Evolutionary conservation across 495 filamentous ascomycete genomes (phyloP).

Genomic region (Penicillium salamii): DNA sequence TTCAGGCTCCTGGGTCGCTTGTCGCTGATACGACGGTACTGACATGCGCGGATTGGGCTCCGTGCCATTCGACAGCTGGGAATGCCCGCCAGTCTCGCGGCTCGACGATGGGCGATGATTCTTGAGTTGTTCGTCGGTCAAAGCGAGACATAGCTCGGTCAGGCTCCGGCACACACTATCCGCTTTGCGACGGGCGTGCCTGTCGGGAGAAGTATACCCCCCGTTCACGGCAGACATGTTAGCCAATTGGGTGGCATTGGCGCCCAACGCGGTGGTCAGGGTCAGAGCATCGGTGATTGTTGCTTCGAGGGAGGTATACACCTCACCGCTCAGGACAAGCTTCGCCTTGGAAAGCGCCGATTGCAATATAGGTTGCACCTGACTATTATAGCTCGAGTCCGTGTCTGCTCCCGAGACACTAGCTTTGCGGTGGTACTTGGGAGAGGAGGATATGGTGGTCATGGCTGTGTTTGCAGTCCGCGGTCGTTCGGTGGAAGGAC

Average conservation of each 20-base stretch:
- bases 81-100: conserved; percentile 20
- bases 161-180: conserved; percentile 90
- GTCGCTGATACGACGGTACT: conserved; percentile 33
- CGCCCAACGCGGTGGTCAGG: conserved; percentile 71
- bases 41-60: conserved; percentile 33
- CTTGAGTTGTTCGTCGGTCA: conserved; percentile 54
- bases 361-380: conserved; percentile 74
- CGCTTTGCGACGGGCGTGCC: conserved; percentile 82
- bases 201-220: conserved; percentile 57
- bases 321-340: conserved; percentile 59
- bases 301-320: conserved; percentile 77
- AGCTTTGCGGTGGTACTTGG: conserved; percentile 59
- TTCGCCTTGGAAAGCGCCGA: conserved; percentile 78
- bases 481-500: conserved; percentile 74
- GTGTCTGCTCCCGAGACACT: conserved; percentile 50
- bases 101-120: conserved; percentile 26
- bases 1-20: conserved; percentile 45
- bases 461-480: conserved; percentile 90
- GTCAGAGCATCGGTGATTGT: conserved; percentile 78
- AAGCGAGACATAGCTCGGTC: conserved; percentile 85
- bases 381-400: conserved; percentile 24
- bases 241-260: conserved; percentile 62
- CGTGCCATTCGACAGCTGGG: conserved; percentile 26
- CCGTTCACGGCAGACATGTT: conserved; percentile 54
- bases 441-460: conserved; percentile 86